These are phyloP conservation scores for Pilasporangium apinafurcum DNA, from an alignment of 352 stramenopile genomes.

Conservation along the genomic window DNA sequence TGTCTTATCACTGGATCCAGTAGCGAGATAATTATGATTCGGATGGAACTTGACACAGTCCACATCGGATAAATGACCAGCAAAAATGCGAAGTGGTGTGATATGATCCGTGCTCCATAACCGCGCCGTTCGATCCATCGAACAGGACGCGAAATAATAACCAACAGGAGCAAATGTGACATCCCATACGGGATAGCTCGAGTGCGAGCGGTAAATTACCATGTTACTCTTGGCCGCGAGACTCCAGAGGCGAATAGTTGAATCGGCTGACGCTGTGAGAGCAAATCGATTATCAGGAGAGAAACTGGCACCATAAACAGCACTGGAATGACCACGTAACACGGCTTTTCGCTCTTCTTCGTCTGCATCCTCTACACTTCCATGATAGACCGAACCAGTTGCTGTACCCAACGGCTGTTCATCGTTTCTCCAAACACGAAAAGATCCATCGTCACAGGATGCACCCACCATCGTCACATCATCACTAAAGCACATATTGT, in stretches of 20 bases:
- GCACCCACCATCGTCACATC: slow-evolving; percentile 72
- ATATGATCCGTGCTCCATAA: slow-evolving; percentile 92
- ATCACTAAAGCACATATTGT: slow-evolving; percentile 79
- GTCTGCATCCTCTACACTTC: slow-evolving; percentile 36
- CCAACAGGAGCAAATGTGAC: slow-evolving; percentile 86
- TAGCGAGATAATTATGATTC: slow-evolving; percentile 95
- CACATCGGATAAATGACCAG: slow-evolving; percentile 90
- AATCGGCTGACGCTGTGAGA: slow-evolving; percentile 74
- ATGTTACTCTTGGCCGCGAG: slow-evolving; percentile 75
- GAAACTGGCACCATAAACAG: slow-evolving; percentile 83
- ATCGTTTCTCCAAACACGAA: slow-evolving; percentile 81
- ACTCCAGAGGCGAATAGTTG: slow-evolving; percentile 82
- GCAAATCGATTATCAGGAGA: slow-evolving; percentile 84
- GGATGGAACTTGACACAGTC: slow-evolving; percentile 91
- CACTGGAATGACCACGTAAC: slow-evolving; percentile 64
- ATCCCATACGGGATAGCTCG: slow-evolving; percentile 87
- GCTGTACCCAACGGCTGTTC: slow-evolving; percentile 66
- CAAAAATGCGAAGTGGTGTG: slow-evolving; percentile 90
- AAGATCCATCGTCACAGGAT: slow-evolving; percentile 64
- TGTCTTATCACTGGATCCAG: slow-evolving; percentile 92
- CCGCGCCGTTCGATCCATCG: slow-evolving; percentile 89
- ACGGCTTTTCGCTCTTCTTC: slow-evolving; percentile 67
- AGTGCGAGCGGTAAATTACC: slow-evolving; percentile 69
- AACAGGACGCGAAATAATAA: slow-evolving; percentile 95
- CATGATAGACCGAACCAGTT: slow-evolving; percentile 52